phyloP scores from a whole-genome alignment of 2,329 filamentous ascomycete genomes.

The Phoma sp. region DNA sequence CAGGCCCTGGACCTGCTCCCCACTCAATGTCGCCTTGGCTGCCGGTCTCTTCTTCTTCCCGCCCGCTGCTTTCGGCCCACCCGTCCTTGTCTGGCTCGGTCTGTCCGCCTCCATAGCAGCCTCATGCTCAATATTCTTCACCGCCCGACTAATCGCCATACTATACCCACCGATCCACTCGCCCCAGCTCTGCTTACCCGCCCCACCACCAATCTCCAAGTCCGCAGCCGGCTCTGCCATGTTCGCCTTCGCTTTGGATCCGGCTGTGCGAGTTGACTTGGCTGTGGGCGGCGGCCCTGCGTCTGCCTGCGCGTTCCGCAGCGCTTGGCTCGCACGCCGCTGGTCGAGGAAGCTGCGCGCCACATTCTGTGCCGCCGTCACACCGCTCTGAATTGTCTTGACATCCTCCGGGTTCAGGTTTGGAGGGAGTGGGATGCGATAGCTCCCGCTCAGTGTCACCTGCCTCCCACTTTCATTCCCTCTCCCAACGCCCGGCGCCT shows the following conservation, averaged over 20 bases:
- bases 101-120: constrained; percentile 40
- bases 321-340: constrained; percentile 21
- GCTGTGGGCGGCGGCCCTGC: neutral
- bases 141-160: constrained; percentile 45
- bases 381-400: constrained; percentile 44
- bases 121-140: constrained; percentile 48
- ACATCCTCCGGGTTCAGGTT: constrained; percentile 44
- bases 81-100: neutral
- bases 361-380: constrained; percentile 45
- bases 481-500: neutral
- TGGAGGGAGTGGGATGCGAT: constrained; percentile 47
- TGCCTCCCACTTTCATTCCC: constrained; percentile 30
- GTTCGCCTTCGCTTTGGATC: constrained; percentile 8
- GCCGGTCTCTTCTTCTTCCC: constrained; percentile 29
- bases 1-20: constrained; percentile 36
- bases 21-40: constrained; percentile 30
- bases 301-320: constrained; percentile 10
- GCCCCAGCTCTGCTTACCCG: constrained; percentile 42
- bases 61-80: constrained; percentile 1
- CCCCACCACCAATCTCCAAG: constrained; percentile 2
- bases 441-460: constrained; percentile 45
- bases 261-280: constrained; percentile 5
- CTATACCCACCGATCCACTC: constrained; percentile 51
- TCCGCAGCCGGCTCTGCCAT: too few relatives aligned
- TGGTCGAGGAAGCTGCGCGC: constrained; percentile 44